Evolutionary conservation across 495 filamentous ascomycete species (phyloP), one percentile per base, ranked within the genome.

Genomic region (Neurospora sp.): DNA sequence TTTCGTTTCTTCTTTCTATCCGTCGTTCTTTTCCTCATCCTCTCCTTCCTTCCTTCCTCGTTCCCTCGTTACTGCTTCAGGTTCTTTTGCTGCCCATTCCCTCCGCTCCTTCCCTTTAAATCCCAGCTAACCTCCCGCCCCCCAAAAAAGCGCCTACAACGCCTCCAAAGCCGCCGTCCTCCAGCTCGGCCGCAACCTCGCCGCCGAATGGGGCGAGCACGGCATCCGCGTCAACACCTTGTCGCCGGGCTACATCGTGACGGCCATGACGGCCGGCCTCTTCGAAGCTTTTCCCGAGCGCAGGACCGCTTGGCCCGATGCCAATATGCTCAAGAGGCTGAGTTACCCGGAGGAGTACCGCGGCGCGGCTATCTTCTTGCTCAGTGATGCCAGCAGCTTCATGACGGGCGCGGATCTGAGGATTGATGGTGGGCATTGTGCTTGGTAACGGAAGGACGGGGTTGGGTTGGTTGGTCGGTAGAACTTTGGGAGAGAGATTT

Each of bases 141-240:
- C 20, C 20, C 0, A 11, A 12, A 40, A 40, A 70, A 90, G 93
- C 40, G 93, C 92, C 42, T 97, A 97, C 84, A 97, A 97, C 78
- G 91, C 94, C 70, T 93, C 91, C 79, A 97, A 97, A 82, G 93
- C 93, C 5, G 94, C 88, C 14, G 93, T 97, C 6, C 78, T 97
- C 81, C 94, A 97, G 78, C 89, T 97, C 5, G 90, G 85, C 9
- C 90, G 92, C 77, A 95, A 94, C 81, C 87, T 98, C n/a, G 95
- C 94, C 7, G 81, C 88, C 39, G 93, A 96, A 81, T 95, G 95
- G 95, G 95, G 95, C 37, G 78, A 82, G 69, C 88, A 95, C 81
- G 91, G 91, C 71, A 98, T 98, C 81, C 92, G 95, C 4, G 94
- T 97, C 74, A 98, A 98, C 84, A 96, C 94, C 48, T 90, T 98